These are phyloP conservation scores for Isochrysis galbana DNA, from an alignment of 78 protist genomes.

Conservation along the genomic window DNA sequence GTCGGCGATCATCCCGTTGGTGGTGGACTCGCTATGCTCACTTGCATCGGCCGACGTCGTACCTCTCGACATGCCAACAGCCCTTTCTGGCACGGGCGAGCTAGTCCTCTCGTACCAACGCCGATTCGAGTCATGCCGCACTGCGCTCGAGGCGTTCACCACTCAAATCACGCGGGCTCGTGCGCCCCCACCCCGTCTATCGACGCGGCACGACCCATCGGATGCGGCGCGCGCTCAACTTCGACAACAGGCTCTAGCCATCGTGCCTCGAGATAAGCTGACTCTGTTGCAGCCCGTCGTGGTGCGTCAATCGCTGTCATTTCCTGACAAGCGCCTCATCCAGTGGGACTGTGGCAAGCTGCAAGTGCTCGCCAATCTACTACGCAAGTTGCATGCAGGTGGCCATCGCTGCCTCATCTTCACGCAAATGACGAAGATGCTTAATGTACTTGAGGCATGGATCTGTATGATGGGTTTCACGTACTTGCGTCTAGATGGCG, in stretches of 20 bases:
- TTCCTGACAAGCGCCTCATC: slow-evolving; percentile 89
- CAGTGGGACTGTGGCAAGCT: slow-evolving; percentile 96
- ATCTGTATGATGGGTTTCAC: slow-evolving; percentile 71
- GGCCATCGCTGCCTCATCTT: slow-evolving; percentile 78
- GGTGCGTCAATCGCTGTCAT: slow-evolving; percentile 45
- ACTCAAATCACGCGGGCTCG: slow-evolving; percentile 29
- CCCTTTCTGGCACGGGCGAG: not conserved
- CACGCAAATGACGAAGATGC: slow-evolving; percentile 78
- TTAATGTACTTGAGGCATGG: slow-evolving; percentile 91
- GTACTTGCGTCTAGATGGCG: slow-evolving; percentile 94
- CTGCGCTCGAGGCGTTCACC: not conserved
- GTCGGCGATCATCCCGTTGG: not conserved
- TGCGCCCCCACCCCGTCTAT: slow-evolving; percentile 12
- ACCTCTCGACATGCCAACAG: not conserved
- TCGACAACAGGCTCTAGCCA: not conserved
- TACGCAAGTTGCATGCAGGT: slow-evolving; percentile 50
- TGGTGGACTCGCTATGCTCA: not conserved
- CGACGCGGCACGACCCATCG: not conserved
- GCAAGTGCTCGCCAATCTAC: slow-evolving; percentile 64
- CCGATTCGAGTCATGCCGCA: not conserved
- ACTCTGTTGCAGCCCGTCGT: slow-evolving; percentile 22
- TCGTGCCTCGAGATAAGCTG: not conserved
- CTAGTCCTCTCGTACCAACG: not conserved
- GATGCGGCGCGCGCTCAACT: not conserved
- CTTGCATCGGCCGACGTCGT: not conserved